Evolutionary conservation across 2,329 filamentous ascomycete genomes (phyloP).

Genomic region (Verticillium tricorpus): DNA sequence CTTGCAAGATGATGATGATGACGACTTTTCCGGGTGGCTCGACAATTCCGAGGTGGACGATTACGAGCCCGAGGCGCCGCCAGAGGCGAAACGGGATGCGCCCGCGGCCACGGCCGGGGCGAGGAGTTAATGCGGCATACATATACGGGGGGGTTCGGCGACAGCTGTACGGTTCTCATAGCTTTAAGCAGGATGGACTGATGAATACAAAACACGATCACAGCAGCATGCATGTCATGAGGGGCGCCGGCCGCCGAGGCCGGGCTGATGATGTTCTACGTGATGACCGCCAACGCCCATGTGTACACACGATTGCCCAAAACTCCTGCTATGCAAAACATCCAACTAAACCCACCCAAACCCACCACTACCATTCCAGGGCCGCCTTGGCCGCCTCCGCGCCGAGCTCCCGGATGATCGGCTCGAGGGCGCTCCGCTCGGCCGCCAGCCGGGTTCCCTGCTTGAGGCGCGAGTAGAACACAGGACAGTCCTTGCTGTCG

Average conservation of each 20-base stretch:
- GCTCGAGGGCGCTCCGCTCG: conserved; percentile 28
- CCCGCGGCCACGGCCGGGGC: background rate
- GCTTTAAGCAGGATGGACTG: background rate
- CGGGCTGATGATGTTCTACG: background rate
- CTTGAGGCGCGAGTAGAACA: conserved; percentile 77
- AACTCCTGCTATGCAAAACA: background rate
- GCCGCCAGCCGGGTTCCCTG: conserved; percentile 45
- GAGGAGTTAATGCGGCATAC: background rate
- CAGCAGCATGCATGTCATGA: background rate
- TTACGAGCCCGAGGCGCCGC: background rate
- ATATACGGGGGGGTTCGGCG: background rate
- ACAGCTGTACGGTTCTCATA: background rate
- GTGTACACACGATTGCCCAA: too few relatives aligned
- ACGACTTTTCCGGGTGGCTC: conserved; percentile 15
- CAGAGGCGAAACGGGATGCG: background rate
- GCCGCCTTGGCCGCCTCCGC: conserved; percentile 19
- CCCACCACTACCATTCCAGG: conserved; percentile 27
- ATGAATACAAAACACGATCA: too few relatives aligned
- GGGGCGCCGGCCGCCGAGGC: background rate
- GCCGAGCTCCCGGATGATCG: conserved; percentile 26
- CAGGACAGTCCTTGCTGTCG: conserved; percentile 87
- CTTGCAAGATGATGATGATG: background rate
- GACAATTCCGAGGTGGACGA: conserved; percentile 7
- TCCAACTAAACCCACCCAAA: too few relatives aligned
- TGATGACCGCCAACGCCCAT: background rate